Conservation (phyloP, 768 basidiomycete genomes). For the Panaeolus papilionaceus region DNA sequence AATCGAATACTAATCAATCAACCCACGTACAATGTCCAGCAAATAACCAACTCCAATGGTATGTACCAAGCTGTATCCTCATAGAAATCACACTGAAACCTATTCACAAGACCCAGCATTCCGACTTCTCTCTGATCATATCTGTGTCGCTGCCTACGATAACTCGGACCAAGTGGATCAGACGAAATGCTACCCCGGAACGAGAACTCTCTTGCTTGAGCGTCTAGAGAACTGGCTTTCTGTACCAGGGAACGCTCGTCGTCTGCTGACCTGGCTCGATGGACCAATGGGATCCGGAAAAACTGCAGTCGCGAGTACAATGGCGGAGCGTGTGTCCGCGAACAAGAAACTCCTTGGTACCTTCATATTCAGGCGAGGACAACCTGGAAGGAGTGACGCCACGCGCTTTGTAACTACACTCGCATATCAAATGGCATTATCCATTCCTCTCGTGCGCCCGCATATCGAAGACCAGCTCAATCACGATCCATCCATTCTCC, state of each 20-base stretch:
- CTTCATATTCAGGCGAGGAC: conserved; percentile 41
- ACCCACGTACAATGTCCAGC: too few species aligned
- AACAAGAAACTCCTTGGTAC: conserved; percentile 21
- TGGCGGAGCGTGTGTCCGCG: conserved; percentile 32
- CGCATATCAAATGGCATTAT: conserved; percentile 30
- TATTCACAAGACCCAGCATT: not conserved
- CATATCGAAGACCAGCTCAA: conserved; percentile 18
- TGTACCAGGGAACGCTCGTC: too few species aligned
- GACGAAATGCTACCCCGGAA: conserved; percentile 13
- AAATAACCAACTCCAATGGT: too few species aligned
- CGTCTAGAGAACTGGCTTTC: conserved; percentile 11
- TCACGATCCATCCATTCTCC: conserved; percentile 19
- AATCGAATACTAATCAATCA: too few species aligned
- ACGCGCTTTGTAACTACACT: conserved; percentile 37
- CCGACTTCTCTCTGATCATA: not conserved
- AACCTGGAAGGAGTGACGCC: conserved; percentile 28
- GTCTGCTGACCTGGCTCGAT: conserved; percentile 26
- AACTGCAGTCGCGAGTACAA: conserved; percentile 30
- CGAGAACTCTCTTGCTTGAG: conserved; percentile 5
- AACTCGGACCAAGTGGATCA: not conserved
- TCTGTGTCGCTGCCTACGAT: not conserved
- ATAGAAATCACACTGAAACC: too few species aligned
- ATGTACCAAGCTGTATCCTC: too few species aligned
- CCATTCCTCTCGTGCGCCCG: conserved; percentile 18
- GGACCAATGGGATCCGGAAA: conserved; percentile 23